Evolutionary conservation across 2,329 filamentous ascomycete genomes (phyloP).

Genomic region (Microdochium nivale): DNA sequence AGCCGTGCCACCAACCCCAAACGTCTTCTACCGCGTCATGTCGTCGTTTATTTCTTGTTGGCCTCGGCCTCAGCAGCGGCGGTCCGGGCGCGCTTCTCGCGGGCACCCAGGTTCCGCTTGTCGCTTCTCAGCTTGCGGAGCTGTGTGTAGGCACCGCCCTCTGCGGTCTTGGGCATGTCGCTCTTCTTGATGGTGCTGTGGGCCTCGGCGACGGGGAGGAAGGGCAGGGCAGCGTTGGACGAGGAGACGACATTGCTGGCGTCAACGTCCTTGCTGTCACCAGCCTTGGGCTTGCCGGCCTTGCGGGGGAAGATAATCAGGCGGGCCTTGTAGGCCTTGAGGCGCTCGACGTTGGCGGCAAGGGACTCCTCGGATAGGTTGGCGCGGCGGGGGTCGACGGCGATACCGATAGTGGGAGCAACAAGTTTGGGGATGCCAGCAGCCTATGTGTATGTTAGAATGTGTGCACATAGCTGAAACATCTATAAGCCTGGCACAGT

Average conservation of each 20-base stretch:
- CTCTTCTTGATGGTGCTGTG: conserved; percentile 73
- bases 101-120: conserved; percentile 69
- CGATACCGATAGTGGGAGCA: conserved; percentile 92
- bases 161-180: conserved; percentile 64
- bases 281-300: conserved; percentile 87
- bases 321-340: conserved; percentile 94
- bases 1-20: conserved; percentile 5
- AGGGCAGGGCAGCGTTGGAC: conserved; percentile 56
- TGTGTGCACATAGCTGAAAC: background rate
- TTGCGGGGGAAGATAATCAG: conserved; percentile 97
- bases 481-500: background rate
- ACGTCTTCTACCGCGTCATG: conserved; percentile 4
- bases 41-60: conserved; percentile 69
- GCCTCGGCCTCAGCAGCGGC: conserved; percentile 76
- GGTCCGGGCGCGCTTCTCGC: conserved; percentile 89
- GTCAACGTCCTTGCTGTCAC: conserved; percentile 78
- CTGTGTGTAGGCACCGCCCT: conserved; percentile 80
- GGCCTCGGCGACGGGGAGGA: conserved; percentile 57
- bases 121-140: conserved; percentile 81
- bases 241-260: conserved; percentile 54
- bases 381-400: conserved; percentile 91
- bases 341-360: conserved; percentile 88
- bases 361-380: conserved; percentile 96
- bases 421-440: conserved; percentile 92
- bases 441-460: conserved; percentile 55